phyloP scores from a whole-genome alignment of 2,329 filamentous ascomycete genomes.

The Microsporum audouinii region DNA sequence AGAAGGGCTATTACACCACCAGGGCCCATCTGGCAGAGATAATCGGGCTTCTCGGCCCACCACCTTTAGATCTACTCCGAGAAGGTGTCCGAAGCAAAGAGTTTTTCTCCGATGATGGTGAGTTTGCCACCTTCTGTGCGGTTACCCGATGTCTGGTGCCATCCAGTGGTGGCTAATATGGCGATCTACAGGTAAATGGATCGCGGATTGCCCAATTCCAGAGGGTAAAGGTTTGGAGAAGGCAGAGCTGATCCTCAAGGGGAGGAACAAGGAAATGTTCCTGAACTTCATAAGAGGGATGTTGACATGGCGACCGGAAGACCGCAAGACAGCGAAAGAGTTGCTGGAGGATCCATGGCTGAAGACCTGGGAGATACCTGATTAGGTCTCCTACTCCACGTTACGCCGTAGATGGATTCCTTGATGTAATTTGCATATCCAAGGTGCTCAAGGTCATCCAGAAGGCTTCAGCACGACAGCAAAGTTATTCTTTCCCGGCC shows the following conservation, averaged over 20 bases:
- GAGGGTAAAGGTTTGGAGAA: conserved; percentile 10
- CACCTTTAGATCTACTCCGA: conserved; percentile 22
- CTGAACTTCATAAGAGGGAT: conserved; percentile 25
- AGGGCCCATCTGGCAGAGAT: conserved; percentile 21
- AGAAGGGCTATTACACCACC: conserved; percentile 17
- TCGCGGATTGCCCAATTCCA: conserved; percentile 15
- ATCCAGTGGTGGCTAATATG: conserved; percentile 4
- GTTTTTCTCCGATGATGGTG: conserved; percentile 33
- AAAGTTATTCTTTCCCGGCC: conserved; percentile 78
- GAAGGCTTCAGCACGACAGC: conserved; percentile 51
- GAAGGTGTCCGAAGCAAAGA: conserved; percentile 25
- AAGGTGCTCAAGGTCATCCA: background rate
- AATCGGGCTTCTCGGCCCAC: conserved; percentile 21
- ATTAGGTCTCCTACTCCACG: background rate
- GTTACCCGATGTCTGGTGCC: background rate
- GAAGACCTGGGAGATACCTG: background rate
- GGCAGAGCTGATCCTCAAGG: conserved; percentile 19
- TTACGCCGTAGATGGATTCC: background rate
- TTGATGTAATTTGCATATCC: background rate
- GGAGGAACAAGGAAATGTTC: conserved; percentile 24
- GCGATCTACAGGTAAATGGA: conserved; percentile 17
- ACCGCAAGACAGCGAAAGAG: conserved; percentile 28
- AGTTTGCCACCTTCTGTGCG: conserved; percentile 9
- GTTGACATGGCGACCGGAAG: conserved; percentile 27
- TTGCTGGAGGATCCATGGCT: conserved; percentile 26